A percentile compares a stretch with the other conserved stretches of the same genome.
phyloP scores from a whole-genome alignment of 169 alveolate species.

The Plasmodium gonderi region DNA sequence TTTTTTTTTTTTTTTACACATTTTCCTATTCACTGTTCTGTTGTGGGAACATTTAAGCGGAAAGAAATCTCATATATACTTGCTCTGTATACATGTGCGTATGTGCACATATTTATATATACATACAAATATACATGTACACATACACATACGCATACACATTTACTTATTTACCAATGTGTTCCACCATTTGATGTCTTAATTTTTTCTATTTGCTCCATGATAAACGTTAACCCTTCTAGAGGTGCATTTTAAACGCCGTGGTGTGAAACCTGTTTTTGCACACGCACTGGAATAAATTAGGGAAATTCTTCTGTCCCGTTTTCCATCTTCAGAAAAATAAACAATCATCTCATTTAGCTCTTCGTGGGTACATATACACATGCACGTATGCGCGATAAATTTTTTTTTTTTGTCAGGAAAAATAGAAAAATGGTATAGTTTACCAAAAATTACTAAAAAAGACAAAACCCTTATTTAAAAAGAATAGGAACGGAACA shows the following conservation, averaged over 20 bases:
- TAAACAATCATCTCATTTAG: not conserved
- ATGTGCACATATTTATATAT: no score
- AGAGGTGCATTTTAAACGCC: not conserved
- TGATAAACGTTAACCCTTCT: not conserved
- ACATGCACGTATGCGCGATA: not conserved
- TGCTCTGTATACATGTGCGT: no score
- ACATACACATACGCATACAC: not conserved
- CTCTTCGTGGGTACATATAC: not conserved
- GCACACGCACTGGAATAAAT: slow-evolving; percentile 23
- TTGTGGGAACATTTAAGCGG: no score
- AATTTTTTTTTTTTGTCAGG: not conserved
- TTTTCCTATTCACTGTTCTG: no score
- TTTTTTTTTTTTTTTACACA: no score
- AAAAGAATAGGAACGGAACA: not conserved
- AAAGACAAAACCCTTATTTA: not conserved
- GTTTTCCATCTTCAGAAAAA: not conserved
- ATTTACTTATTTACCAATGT: not conserved
- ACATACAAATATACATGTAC: not conserved
- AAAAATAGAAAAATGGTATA: not conserved
- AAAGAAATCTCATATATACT: no score
- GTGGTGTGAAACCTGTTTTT: not conserved
- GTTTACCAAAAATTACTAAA: not conserved
- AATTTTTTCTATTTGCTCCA: not conserved
- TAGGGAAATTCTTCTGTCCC: slow-evolving; percentile 1
- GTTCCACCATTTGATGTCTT: not conserved